Base-by-base conservation (phyloP, 1,284 basidiomycete genomes). In the Moesziomyces parantarcticus region DNA sequence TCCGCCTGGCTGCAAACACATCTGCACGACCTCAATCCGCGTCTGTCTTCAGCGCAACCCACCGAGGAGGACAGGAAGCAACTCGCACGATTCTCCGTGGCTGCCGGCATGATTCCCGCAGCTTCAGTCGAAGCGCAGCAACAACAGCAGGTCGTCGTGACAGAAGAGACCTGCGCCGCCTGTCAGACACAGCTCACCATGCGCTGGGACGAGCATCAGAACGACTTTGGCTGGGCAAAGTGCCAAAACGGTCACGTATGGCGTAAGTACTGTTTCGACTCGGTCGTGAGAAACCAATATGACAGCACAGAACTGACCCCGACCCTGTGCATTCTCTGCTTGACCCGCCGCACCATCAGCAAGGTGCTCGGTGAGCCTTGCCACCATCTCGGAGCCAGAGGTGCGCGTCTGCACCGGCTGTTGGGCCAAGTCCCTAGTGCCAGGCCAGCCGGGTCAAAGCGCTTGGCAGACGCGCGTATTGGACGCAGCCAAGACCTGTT, bases 331-430 rank as follows among this genome's bases (percentile, higher is more conserved):
- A 29, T 11, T 8, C 5, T 32, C 14, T 32, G 14, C 39, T 11
- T 11, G n/a, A 3, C 39, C 23, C 7, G n/a, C 29, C 36, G n/a
- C 16, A 16, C 16, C 9, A 23, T 40, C 44, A 64, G 62, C 65
- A n/a, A 66, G 65, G n/a, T 74, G 71, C 50, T 64, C 61, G 50
- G 56, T 74, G 22, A 69, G 48, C 20, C 46, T 74, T 16, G 61
- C 55, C 16, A 59, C 66, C 10, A 61, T 74, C 21, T 61, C 62
- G 23, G 61, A 59, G 40, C 57, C 52, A 21, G 20, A 57, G n/a
- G 62, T 61, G n/a, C 58, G 66, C 10, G 59, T 58, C 7, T 74
- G 71, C 53, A 56, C 45, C 1, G 60, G 42, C 1, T 74, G 71
- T 18, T 74, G 71, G 71, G 40, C 62, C 9, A 74, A 74, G 53